Conservation (phyloP, 805 yeast genomes). For the Pichia rugopelliculosa region DNA sequence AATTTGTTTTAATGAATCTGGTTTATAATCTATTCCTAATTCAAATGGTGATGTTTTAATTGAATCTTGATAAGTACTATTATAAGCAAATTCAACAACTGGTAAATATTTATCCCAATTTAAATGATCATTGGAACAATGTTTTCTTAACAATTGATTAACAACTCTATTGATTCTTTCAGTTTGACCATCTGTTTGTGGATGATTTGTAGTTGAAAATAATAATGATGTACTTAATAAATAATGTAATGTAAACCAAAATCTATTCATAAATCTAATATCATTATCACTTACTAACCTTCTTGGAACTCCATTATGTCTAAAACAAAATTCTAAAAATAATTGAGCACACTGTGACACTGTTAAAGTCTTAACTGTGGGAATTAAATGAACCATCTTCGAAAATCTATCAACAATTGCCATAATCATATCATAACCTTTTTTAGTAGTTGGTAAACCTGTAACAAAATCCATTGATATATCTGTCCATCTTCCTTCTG, state of each 20-base stretch:
- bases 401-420: neutral
- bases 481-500: slow-evolving; percentile 3
- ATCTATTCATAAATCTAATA: slow-evolving; percentile 4
- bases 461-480: slow-evolving; percentile 1
- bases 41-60: neutral
- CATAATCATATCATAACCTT: slow-evolving; percentile 2
- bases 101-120: slow-evolving; percentile 2
- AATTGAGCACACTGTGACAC: neutral
- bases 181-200: slow-evolving; percentile 7
- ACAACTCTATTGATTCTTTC: neutral
- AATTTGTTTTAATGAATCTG: neutral
- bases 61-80: neutral
- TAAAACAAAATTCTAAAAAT: neutral
- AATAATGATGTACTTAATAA: neutral
- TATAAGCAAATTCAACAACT: slow-evolving; percentile 2
- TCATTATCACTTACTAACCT: slow-evolving; percentile 4
- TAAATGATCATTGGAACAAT: neutral
- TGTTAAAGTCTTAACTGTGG: neutral
- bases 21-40: neutral
- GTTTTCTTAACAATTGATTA: neutral
- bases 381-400: slow-evolving; percentile 1
- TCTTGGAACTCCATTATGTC: slow-evolving; percentile 6
- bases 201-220: slow-evolving; percentile 5
- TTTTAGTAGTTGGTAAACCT: neutral
- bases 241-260: slow-evolving; percentile 8